Conservation (phyloP, 257 asterid genomes). For the Prunella vulgaris region DNA sequence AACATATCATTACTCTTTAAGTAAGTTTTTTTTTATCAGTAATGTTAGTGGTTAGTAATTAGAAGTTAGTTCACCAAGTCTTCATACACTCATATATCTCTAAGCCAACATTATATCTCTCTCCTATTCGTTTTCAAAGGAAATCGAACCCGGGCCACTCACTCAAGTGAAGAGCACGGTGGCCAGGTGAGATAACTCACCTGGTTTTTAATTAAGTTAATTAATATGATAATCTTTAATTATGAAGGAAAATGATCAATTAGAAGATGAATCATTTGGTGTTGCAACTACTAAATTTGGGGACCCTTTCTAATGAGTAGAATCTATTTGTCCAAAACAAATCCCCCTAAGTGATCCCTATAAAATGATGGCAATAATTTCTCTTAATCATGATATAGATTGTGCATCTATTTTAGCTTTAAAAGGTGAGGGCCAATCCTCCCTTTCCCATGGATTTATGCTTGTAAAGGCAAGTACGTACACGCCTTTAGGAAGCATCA, state of each 20-base stretch:
- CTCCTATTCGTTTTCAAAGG: no score
- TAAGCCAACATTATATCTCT: no score
- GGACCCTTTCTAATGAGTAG: slow-evolving; percentile 23
- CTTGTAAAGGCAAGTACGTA: slow-evolving; percentile 14
- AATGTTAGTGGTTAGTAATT: no score
- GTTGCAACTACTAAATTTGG: slow-evolving; percentile 33
- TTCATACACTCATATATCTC: no score
- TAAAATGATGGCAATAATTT: slow-evolving; percentile 26
- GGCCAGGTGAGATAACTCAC: no score
- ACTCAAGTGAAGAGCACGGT: no score
- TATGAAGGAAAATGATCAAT: not conserved
- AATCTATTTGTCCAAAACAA: slow-evolving; percentile 10
- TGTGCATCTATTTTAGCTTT: slow-evolving; percentile 32
- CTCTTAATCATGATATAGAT: slow-evolving; percentile 36
- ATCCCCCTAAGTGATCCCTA: slow-evolving; percentile 21
- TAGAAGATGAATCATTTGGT: slow-evolving; percentile 14
- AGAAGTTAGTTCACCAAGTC: no score
- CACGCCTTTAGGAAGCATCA: slow-evolving; percentile 22
- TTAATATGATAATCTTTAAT: not conserved
- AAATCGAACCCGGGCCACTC: no score
- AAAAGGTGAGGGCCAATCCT: slow-evolving; percentile 39
- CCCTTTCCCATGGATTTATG: slow-evolving; percentile 15
- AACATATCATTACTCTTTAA: no score
- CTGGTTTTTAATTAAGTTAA: not conserved
- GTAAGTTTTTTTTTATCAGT: no score